Evolutionary conservation across 2,329 filamentous ascomycete genomes (phyloP).

Genomic region (Gaeumannomyces tritici): DNA sequence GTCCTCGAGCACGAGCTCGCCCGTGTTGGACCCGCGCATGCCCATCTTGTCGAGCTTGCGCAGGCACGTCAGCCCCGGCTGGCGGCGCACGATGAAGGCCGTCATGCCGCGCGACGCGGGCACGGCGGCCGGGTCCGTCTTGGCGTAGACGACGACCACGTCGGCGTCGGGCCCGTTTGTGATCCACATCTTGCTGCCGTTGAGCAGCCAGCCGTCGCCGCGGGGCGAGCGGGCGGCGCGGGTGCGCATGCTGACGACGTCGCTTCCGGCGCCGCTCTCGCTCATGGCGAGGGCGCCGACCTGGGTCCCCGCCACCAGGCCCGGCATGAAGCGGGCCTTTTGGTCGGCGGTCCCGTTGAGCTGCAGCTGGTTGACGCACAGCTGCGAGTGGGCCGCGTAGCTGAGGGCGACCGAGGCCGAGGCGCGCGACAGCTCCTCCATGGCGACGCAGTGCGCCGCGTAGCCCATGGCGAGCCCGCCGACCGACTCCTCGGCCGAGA

Average conservation of each 20-base stretch:
- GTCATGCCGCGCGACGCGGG: constrained; percentile 80
- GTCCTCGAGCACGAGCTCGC: constrained; percentile 82
- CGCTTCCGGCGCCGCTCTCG: constrained; percentile 80
- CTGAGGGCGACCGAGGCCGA: constrained; percentile 78
- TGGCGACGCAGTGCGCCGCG: constrained; percentile 88
- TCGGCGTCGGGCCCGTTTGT: constrained; percentile 96
- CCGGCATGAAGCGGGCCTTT: constrained; percentile 72
- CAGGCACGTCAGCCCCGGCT: constrained; percentile 73
- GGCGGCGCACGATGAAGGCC: constrained; percentile 77
- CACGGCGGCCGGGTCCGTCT: constrained; percentile 67
- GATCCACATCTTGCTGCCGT: constrained; percentile 98
- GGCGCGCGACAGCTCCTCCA: constrained; percentile 89
- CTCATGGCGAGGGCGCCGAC: constrained; percentile 92
- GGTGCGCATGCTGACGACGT: constrained; percentile 94
- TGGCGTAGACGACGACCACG: constrained; percentile 90
- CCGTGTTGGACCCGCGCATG: constrained; percentile 95
- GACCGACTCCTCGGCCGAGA: constrained; percentile 87
- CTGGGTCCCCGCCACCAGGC: constrained; percentile 67
- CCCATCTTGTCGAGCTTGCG: constrained; percentile 96
- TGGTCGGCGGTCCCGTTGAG: constrained; percentile 75
- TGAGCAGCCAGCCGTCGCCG: constrained; percentile 76
- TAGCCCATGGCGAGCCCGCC: constrained; percentile 89
- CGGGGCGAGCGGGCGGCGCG: constrained; percentile 64
- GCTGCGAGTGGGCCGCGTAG: constrained; percentile 90
- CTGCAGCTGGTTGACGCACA: constrained; percentile 94